Conservation (phyloP, 2,329 filamentous ascomycete genomes). For the Diaporthe aspalathi region DNA sequence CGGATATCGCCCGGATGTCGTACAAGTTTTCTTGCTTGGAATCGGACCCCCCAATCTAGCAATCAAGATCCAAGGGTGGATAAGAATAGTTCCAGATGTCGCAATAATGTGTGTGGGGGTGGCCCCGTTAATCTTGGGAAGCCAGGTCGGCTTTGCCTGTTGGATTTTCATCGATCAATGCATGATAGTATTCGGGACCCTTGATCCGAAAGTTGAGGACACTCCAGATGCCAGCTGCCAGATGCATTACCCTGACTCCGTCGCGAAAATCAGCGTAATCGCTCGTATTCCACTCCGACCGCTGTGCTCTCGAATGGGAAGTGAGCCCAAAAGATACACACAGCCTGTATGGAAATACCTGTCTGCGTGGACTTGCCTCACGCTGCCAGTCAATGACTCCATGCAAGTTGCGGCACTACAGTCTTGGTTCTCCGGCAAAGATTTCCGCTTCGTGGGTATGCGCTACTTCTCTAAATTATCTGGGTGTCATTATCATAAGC, state of each 20-base stretch:
- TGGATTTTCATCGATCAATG: background rate
- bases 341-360: no score
- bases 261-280: no score
- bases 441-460: background rate
- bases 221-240: no score
- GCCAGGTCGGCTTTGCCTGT: background rate
- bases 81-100: background rate
- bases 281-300: no score
- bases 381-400: no score
- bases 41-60: background rate
- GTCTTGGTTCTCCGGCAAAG: background rate
- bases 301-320: no score
- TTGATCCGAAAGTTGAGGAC: no score
- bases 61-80: background rate
- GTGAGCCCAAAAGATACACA: no score
- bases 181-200: no score
- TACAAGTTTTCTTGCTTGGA: constrained; percentile 14
- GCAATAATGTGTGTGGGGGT: background rate
- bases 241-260: no score
- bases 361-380: no score
- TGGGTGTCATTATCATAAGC: background rate
- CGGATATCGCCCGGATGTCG: constrained; percentile 36
- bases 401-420: background rate
- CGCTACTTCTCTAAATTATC: no score
- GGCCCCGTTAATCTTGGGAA: background rate